Percentiles rank a stretch among this genome's conserved stretches.
Conservation (phyloP, 2,329 filamentous ascomycete genomes). For the Fusarium nygamai region DNA sequence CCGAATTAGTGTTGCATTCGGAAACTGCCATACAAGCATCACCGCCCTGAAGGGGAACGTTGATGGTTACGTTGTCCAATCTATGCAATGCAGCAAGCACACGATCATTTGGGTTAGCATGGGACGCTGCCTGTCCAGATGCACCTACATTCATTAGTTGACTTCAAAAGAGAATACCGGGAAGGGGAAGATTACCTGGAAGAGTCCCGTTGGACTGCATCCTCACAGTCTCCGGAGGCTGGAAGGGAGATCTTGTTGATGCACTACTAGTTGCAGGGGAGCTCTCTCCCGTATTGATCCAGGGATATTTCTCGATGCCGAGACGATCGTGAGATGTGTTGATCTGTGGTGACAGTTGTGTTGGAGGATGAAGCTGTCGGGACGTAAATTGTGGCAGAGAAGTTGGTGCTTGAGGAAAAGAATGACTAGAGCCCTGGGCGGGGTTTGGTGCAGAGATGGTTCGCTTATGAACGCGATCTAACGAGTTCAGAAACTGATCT, state of each 20-base stretch:
- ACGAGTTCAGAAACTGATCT: slow-evolving; percentile 24
- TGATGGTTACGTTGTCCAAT: slow-evolving; percentile 27
- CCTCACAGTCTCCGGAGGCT: slow-evolving; percentile 6
- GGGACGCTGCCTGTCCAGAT: neutral
- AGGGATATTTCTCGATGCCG: slow-evolving; percentile 24
- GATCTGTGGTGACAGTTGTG: slow-evolving; percentile 24
- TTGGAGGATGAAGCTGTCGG: slow-evolving; percentile 21
- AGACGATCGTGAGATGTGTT: slow-evolving; percentile 22
- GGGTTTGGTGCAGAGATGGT: slow-evolving; percentile 61
- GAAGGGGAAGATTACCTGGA: slow-evolving; percentile 9
- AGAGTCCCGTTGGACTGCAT: slow-evolving; percentile 9
- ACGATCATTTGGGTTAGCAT: slow-evolving; percentile 29
- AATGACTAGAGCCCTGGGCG: slow-evolving; percentile 38
- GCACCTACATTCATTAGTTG: slow-evolving; percentile 7
- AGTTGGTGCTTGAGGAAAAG: slow-evolving; percentile 30
- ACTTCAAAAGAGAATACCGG: neutral
- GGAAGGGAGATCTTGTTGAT: slow-evolving; percentile 17
- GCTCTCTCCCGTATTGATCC: slow-evolving; percentile 14
- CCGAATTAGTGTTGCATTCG: slow-evolving; percentile 68
- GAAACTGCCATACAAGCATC: slow-evolving; percentile 64
- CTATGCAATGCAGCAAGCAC: slow-evolving; percentile 27
- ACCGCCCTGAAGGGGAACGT: slow-evolving; percentile 37
- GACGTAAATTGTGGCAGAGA: slow-evolving; percentile 33
- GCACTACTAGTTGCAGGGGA: slow-evolving; percentile 21
- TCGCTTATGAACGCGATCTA: slow-evolving; percentile 56